Percentiles rank a stretch among this genome's conserved stretches.
These are phyloP conservation scores for Blumeria graminis DNA, from an alignment of 2,329 filamentous ascomycete genomes.

Conservation along the genomic window DNA sequence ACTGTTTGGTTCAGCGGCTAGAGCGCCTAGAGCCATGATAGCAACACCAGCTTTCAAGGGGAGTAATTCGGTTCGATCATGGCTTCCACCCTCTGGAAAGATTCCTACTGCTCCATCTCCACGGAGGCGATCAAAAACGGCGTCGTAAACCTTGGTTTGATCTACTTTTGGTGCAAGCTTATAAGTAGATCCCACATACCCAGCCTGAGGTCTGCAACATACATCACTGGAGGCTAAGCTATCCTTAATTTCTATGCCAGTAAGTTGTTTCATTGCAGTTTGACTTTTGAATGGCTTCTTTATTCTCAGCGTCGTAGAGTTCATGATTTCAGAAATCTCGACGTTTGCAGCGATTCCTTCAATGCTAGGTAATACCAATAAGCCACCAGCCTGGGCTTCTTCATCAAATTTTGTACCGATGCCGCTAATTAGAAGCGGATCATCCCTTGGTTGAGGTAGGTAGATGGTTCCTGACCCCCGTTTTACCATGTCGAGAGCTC, in stretches of 20 bases:
- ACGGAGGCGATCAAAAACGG: conserved; percentile 65
- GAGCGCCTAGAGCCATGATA: conserved; percentile 40
- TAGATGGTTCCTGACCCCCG: conserved; percentile 60
- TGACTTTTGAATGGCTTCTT: conserved; percentile 71
- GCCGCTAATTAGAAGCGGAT: conserved; percentile 60
- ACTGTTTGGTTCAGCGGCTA: conserved; percentile 54
- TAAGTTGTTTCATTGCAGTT: conserved; percentile 56
- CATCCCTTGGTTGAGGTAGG: conserved; percentile 63
- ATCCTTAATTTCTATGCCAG: conserved; percentile 34
- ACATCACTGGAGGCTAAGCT: conserved; percentile 23
- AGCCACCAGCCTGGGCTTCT: conserved; percentile 52
- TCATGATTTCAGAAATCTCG: conserved; percentile 60
- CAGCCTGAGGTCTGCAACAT: conserved; percentile 15
- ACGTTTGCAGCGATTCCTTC: conserved; percentile 50
- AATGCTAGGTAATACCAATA: conserved; percentile 65
- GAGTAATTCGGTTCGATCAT: conserved; percentile 75
- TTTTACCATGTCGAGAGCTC: conserved; percentile 74
- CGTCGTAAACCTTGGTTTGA: conserved; percentile 80
- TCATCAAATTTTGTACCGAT: conserved; percentile 38
- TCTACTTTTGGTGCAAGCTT: conserved; percentile 84
- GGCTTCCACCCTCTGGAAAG: conserved; percentile 89
- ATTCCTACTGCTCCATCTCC: conserved; percentile 81
- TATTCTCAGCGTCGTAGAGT: conserved; percentile 57
- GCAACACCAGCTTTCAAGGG: conserved; percentile 40
- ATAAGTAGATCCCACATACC: conserved; percentile 57